phyloP scores from a whole-genome alignment of 2,329 filamentous ascomycete genomes.

The Aspergillus tamarii region DNA sequence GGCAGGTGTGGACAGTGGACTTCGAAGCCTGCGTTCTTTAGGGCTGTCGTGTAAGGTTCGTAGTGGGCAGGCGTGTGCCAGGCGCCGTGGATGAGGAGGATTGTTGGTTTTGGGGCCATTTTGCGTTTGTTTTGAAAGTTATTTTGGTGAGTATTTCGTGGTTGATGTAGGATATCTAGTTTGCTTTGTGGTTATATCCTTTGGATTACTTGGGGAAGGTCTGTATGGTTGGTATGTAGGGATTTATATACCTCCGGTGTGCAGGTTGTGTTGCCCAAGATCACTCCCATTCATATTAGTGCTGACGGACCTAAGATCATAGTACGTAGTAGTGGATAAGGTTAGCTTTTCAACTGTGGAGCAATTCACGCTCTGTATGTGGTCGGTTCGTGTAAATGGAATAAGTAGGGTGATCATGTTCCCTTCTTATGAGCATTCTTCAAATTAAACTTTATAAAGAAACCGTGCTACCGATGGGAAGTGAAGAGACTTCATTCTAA shows the following conservation, averaged over 20 bases:
- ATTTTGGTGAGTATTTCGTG: too few species aligned
- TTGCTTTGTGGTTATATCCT: background rate
- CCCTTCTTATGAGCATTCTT: background rate
- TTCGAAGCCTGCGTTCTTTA: background rate
- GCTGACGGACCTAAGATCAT: background rate
- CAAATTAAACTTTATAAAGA: background rate
- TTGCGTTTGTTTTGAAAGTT: background rate
- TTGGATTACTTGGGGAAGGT: background rate
- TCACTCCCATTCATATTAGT: background rate
- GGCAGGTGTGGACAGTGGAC: background rate
- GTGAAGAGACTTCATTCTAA: background rate
- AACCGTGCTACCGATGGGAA: background rate
- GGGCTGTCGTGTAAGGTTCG: background rate
- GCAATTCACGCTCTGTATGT: background rate
- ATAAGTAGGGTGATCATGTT: background rate
- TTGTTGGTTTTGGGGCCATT: constrained; percentile 5
- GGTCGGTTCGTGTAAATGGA: background rate
- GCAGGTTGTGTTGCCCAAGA: too few species aligned
- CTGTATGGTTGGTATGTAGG: background rate
- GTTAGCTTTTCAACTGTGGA: background rate
- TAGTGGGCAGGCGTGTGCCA: background rate
- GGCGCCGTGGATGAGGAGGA: constrained; percentile 3
- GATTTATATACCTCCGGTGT: background rate
- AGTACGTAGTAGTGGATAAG: too few species aligned
- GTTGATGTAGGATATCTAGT: too few species aligned